Percentiles rank a stretch among this genome's conserved stretches.
Conservation (phyloP, 306 rosid genomes). For the Quercus dentata region DNA sequence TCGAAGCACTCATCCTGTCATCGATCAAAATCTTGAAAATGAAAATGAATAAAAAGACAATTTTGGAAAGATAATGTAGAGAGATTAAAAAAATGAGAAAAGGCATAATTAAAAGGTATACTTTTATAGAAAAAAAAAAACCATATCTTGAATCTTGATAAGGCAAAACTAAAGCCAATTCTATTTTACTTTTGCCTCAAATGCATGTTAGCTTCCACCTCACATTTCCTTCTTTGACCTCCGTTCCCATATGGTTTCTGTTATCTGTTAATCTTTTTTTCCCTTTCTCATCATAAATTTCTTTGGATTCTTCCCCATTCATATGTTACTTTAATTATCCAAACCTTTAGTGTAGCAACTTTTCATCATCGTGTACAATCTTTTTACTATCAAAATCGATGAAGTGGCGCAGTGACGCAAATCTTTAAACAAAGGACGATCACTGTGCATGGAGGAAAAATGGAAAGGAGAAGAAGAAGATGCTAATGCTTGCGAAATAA, state of each 20-base stretch:
- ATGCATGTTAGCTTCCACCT: conserved; percentile 30
- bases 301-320: not conserved
- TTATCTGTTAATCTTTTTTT: not conserved
- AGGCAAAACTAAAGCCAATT: conserved; percentile 14
- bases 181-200: conserved; percentile 29
- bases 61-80: not conserved
- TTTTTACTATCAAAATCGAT: conserved; percentile 17
- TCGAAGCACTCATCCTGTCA: not conserved
- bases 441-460: conserved; percentile 3
- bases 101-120: conserved; percentile 15
- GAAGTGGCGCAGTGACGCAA: conserved; percentile 35
- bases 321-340: conserved; percentile 8
- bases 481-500: conserved; percentile 32
- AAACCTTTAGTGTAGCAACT: conserved; percentile 3
- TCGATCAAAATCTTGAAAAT: not conserved
- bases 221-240: conserved; percentile 32
- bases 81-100: not conserved
- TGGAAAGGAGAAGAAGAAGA: conserved; percentile 11
- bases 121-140: conserved; percentile 12
- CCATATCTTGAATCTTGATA: conserved; percentile 30
- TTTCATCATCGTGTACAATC: conserved; percentile 5
- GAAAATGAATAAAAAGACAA: not conserved
- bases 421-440: conserved; percentile 24
- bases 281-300: conserved; percentile 7
- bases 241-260: conserved; percentile 15